Evolutionary conservation across 352 stramenopile genomes (phyloP).

Genomic region (Chrysophaeum taylorii): DNA sequence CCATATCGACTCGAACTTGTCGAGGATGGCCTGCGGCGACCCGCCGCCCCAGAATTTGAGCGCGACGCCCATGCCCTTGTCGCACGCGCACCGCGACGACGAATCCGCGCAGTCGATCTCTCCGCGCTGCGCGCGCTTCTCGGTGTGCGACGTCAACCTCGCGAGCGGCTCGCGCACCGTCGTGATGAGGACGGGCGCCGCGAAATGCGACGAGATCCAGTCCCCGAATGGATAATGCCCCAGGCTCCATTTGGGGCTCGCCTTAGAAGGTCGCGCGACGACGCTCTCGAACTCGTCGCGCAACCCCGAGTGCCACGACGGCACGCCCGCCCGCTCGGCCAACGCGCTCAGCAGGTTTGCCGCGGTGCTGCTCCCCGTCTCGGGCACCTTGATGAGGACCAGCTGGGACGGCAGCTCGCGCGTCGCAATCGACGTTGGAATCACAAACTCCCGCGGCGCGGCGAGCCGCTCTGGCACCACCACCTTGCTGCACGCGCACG

Average conservation of each 20-base stretch:
- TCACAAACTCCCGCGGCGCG: background rate
- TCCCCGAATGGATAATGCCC: background rate
- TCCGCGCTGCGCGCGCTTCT: background rate
- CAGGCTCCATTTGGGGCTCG: background rate
- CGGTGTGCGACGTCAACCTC: background rate
- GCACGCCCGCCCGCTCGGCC: background rate
- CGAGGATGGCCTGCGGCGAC: background rate
- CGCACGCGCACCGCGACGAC: no score
- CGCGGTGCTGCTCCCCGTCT: background rate
- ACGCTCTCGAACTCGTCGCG: background rate
- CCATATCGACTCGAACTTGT: background rate
- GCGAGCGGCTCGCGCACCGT: background rate
- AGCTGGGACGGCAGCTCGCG: background rate
- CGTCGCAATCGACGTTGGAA: background rate
- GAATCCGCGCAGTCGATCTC: background rate
- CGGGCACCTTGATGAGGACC: background rate
- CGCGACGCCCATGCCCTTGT: background rate
- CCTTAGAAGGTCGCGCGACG: background rate
- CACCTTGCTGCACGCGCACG: no score
- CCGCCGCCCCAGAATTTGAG: conserved; percentile 10
- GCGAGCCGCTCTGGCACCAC: no score
- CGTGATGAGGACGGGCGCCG: background rate
- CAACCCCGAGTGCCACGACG: background rate
- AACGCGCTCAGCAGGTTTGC: background rate
- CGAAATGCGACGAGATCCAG: background rate